These are phyloP conservation scores for Metschnikowia lachancei DNA, from an alignment of 805 yeast genomes.

Conservation along the genomic window DNA sequence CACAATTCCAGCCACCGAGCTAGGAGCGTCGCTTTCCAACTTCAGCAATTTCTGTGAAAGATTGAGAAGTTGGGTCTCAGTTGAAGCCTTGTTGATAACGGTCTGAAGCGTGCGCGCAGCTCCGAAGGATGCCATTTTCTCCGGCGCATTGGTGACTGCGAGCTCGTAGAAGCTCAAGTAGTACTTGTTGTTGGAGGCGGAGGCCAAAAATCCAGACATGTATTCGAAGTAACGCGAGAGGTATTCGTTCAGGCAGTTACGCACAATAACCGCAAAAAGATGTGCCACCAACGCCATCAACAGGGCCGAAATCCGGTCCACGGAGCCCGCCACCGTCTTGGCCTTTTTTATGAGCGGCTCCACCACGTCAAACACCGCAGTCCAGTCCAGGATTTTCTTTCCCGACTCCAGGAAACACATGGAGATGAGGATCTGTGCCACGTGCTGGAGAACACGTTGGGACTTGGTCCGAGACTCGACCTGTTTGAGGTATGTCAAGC, in stretches of 20 bases:
- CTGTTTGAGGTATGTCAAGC: slow-evolving; percentile 22
- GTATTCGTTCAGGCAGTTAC: slow-evolving; percentile 52
- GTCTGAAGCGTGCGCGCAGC: slow-evolving; percentile 44
- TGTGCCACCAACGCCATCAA: slow-evolving; percentile 37
- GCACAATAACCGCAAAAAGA: slow-evolving; percentile 47
- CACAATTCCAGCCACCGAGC: slow-evolving; percentile 1
- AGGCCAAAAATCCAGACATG: slow-evolving; percentile 39
- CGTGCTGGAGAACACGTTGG: slow-evolving; percentile 11
- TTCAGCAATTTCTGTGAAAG: slow-evolving; percentile 9
- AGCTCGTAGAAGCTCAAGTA: slow-evolving; percentile 50
- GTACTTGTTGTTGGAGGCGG: slow-evolving; percentile 32
- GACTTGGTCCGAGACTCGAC: slow-evolving; percentile 12
- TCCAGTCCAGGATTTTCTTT: slow-evolving; percentile 57
- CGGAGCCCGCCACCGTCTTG: slow-evolving; percentile 6
- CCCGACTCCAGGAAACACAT: slow-evolving; percentile 71
- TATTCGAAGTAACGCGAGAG: slow-evolving; percentile 47
- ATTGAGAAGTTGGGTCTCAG: slow-evolving; percentile 8
- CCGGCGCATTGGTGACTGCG: slow-evolving; percentile 40
- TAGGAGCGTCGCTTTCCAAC: slow-evolving; percentile 1
- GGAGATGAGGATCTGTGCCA: slow-evolving; percentile 43
- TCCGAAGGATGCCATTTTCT: slow-evolving; percentile 47
- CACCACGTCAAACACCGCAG: slow-evolving; percentile 22
- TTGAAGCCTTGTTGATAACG: slow-evolving; percentile 37
- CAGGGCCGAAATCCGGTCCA: neutral
- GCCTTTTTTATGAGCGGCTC: slow-evolving; percentile 23